phyloP scores from a whole-genome alignment of 345 rosid genomes.

The Citrus inodora region DNA sequence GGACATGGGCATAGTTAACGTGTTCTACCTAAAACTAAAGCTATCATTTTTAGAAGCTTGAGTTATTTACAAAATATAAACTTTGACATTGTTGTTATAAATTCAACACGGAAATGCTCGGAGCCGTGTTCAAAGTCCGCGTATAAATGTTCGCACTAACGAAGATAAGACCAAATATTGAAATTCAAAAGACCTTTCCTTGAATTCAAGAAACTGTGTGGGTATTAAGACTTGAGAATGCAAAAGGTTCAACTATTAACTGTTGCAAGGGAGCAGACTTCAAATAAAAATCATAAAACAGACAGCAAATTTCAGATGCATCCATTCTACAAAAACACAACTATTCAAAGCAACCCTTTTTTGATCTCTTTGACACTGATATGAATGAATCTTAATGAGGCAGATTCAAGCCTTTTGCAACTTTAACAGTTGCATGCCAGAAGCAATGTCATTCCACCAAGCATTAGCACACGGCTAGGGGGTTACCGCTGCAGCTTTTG shows the following conservation, averaged over 20 bases:
- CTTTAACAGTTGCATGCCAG: constrained; percentile 19
- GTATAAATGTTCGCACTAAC: too few relatives aligned
- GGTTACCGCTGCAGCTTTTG: neutral
- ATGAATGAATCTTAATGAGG: neutral
- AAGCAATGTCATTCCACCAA: constrained; percentile 18
- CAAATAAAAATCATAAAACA: neutral
- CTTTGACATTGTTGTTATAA: too few relatives aligned
- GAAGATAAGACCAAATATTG: too few relatives aligned
- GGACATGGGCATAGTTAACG: too few relatives aligned
- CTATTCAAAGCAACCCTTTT: neutral
- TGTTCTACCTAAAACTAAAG: too few relatives aligned
- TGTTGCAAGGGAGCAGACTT: neutral
- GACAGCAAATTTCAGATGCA: neutral
- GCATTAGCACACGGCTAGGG: constrained; percentile 15
- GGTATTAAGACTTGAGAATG: neutral
- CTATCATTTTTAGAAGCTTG: too few relatives aligned
- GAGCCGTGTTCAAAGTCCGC: too few relatives aligned
- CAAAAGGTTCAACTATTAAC: neutral
- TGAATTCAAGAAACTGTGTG: neutral
- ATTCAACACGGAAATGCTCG: too few relatives aligned
- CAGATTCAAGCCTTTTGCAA: constrained; percentile 5
- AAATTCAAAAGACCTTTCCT: too few relatives aligned
- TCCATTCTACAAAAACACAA: neutral
- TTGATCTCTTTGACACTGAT: neutral
- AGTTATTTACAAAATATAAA: too few relatives aligned